Conservation (phyloP, 306 rosid species). For the Acacia crassicarpa region DNA sequence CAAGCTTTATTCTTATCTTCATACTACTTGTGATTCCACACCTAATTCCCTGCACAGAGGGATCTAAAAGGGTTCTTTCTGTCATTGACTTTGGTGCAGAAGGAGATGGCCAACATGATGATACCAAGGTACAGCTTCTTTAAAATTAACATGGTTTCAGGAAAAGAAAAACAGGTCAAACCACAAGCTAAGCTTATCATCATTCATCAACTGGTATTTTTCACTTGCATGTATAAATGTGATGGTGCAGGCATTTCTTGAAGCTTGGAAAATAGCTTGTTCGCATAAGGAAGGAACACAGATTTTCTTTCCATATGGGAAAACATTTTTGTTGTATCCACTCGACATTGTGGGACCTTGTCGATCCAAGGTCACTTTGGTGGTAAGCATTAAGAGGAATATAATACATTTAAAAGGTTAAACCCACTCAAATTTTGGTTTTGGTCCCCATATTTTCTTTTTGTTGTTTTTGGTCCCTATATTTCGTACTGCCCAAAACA, state of each 20-base stretch:
- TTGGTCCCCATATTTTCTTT: too few species aligned
- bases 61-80: conserved; percentile 48
- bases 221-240: background rate
- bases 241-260: conserved; percentile 58
- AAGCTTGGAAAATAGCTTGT: conserved; percentile 76
- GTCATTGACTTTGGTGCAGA: conserved; percentile 66
- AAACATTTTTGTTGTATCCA: conserved; percentile 63
- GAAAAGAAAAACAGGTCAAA: background rate
- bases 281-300: conserved; percentile 38
- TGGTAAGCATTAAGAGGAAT: conserved; percentile 45
- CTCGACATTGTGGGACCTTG: conserved; percentile 77
- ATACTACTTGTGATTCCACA: conserved; percentile 30
- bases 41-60: conserved; percentile 13
- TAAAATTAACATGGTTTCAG: background rate
- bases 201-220: background rate
- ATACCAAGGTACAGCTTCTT: conserved; percentile 52
- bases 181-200: background rate
- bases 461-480: too few species aligned
- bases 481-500: too few species aligned
- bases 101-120: conserved; percentile 77
- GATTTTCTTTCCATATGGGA: conserved; percentile 54
- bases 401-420: background rate
- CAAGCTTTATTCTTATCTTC: conserved; percentile 22
- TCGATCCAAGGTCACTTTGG: conserved; percentile 63
- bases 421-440: background rate